Base-by-base conservation (phyloP, 2,329 filamentous ascomycete species). In the Periconia macrospinosa region DNA sequence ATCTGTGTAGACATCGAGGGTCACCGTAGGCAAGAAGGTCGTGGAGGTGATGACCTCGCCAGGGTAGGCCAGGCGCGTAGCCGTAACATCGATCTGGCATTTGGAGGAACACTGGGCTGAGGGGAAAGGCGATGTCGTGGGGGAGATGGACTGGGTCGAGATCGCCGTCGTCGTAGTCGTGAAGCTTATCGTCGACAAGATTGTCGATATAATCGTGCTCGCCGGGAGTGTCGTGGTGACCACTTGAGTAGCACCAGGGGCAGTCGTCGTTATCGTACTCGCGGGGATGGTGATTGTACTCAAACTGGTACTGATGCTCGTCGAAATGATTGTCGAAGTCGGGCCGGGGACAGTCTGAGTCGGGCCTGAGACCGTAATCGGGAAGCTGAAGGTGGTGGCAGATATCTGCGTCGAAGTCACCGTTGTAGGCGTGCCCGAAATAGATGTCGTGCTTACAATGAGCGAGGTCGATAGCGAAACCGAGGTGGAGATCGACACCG, bases 31-130 rank as follows among this genome's bases (percentile, higher is more conserved):
- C 15, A 42, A 5, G 17, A 23, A 35, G 1, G 35, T 44, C 1
- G 67, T 72, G 0, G 45, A 47, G 1, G 61, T 49, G 1, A 63
- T 42, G 1, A 73, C 67, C 2, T 7, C 42, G 3, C 66, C 67
- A 10, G 71, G 69, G 40, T 68, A 74, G 20, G 42, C 55, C 2
- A 74, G 15, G 8, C 56, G 48, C 6, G 60, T 68, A 3, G 69
- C 71, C 1, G 65, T 68, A 0, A 73, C 68, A 52, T 69, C 62
- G 6, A 74, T 67, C 27, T 65, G 60, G 43, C 71, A 74, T 8
- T 47, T 43, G n/a, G 57, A 66, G 1, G 59, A 15, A 55, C 70
- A 73, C 1, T 63, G 62, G 2, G 62, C 40, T 0, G 66, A 61
- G 19, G 62, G 41, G 11, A 56, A 47, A 20, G 57, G 52, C 15